phyloP scores from a whole-genome alignment of 306 rosid species.

The Echinosophora koreensis region DNA sequence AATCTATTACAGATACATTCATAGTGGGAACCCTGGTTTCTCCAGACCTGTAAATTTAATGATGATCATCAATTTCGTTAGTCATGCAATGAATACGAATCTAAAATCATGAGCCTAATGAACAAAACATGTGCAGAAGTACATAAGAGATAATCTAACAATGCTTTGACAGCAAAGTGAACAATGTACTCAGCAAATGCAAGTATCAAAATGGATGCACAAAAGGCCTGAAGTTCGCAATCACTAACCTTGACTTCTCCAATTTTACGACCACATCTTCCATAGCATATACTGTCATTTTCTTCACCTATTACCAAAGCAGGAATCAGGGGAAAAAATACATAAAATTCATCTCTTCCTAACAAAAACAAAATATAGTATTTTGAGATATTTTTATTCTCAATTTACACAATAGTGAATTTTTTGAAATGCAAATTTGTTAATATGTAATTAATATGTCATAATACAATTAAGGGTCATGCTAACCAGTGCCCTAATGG shows the following conservation, averaged over 20 bases:
- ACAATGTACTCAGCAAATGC: background rate
- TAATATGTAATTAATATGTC: background rate
- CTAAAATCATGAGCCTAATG: background rate
- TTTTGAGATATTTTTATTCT: no score
- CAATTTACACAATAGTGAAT: background rate
- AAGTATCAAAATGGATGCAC: background rate
- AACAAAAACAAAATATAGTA: background rate
- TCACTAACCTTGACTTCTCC: slow-evolving; percentile 59
- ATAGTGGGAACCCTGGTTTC: background rate
- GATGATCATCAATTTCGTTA: slow-evolving; percentile 4
- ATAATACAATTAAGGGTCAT: background rate
- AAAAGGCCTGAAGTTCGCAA: background rate
- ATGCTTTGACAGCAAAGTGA: background rate
- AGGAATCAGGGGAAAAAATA: background rate
- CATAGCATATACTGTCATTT: slow-evolving; percentile 71
- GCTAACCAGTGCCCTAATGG: no score
- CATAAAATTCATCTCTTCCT: background rate
- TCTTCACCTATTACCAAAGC: slow-evolving; percentile 69
- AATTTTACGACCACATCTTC: slow-evolving; percentile 28
- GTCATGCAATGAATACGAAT: background rate
- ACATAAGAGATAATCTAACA: background rate
- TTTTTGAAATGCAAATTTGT: background rate
- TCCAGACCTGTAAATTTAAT: slow-evolving; percentile 35
- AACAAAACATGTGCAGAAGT: background rate
- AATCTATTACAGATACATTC: background rate